Conservation (phyloP, 495 filamentous ascomycete genomes). For the Penicillium bovifimosum region DNA sequence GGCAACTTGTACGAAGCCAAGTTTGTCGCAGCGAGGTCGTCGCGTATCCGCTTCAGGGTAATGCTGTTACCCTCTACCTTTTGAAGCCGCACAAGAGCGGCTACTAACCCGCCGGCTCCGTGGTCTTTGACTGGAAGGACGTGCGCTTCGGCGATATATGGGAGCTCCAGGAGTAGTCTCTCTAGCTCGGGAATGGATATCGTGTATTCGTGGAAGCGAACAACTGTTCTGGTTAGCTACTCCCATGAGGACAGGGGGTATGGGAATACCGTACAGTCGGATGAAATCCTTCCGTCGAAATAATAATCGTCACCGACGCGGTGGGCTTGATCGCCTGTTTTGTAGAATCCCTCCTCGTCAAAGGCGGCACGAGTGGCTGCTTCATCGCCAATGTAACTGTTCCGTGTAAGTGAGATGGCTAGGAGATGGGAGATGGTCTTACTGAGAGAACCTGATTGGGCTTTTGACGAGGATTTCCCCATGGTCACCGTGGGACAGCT, state of each 20-base stretch:
- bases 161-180: background rate
- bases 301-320: constrained; percentile 2
- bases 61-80: background rate
- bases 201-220: background rate
- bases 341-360: constrained; percentile 8
- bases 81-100: background rate
- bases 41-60: background rate
- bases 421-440: constrained; percentile 2
- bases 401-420: constrained; percentile 2
- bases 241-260: background rate
- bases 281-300: constrained; percentile 3
- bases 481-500: constrained; percentile 3
- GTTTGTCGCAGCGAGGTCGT: background rate
- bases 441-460: constrained; percentile 6
- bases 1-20: background rate
- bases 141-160: constrained; percentile 2
- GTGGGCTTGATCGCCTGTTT: constrained; percentile 6
- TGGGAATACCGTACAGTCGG: background rate
- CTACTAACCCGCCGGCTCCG: background rate
- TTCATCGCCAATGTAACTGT: constrained; percentile 6
- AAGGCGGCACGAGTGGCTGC: background rate
- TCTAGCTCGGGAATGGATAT: constrained; percentile 3
- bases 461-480: constrained; percentile 5
- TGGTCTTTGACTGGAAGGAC: background rate
- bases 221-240: background rate